Conservation (phyloP, 2,329 filamentous ascomycete genomes). For the Penicillium sp. region DNA sequence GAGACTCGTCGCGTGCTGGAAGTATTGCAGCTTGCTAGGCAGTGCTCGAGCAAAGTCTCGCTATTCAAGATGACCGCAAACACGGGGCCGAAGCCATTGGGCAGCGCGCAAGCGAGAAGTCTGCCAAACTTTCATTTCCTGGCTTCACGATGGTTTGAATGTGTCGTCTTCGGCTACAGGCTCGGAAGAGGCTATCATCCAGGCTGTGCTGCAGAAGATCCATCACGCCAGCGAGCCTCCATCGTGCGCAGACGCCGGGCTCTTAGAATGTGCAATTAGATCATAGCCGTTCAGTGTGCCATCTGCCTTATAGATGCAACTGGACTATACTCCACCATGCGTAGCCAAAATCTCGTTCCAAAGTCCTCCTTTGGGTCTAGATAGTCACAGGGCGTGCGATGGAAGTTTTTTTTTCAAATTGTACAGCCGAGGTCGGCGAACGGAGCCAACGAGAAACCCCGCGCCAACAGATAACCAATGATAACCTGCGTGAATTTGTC, state of each 20-base stretch:
- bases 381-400: background rate
- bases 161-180: slow-evolving; percentile 33
- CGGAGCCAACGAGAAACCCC: slow-evolving; percentile 1
- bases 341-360: background rate
- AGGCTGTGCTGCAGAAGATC: slow-evolving; percentile 55
- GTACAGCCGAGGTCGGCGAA: background rate
- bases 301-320: background rate
- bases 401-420: background rate
- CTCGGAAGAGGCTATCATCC: slow-evolving; percentile 43
- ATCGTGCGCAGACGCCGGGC: no score
- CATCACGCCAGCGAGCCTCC: slow-evolving; percentile 75
- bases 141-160: slow-evolving; percentile 55
- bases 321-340: background rate
- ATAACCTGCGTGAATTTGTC: background rate
- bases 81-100: slow-evolving; percentile 79
- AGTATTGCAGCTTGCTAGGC: slow-evolving; percentile 72
- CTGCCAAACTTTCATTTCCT: slow-evolving; percentile 63
- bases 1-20: slow-evolving; percentile 90
- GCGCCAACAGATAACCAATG: background rate
- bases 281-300: background rate
- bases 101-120: slow-evolving; percentile 70
- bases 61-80: slow-evolving; percentile 66
- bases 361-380: slow-evolving; percentile 2
- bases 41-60: slow-evolving; percentile 59
- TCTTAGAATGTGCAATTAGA: no score